Evolutionary conservation across 2,329 filamentous ascomycete species (phyloP).

Genomic region (Neonectria coccinea): DNA sequence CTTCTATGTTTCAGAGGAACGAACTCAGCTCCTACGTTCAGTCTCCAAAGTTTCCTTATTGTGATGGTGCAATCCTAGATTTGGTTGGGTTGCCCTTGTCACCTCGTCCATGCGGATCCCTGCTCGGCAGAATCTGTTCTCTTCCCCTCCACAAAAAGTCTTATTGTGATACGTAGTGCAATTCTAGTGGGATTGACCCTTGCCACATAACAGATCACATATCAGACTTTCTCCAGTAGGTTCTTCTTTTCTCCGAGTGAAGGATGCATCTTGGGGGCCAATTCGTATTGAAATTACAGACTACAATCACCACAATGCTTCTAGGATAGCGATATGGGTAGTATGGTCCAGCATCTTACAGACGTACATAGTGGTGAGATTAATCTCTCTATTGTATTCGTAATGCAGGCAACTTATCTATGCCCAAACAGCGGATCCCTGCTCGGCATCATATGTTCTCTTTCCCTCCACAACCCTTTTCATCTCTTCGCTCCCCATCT

Average conservation of each 20-base stretch:
- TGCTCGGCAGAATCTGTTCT: neutral
- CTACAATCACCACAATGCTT: conserved; percentile 11
- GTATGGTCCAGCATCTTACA: neutral
- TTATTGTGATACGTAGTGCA: neutral
- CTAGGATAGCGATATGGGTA: neutral
- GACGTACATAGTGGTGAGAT: neutral
- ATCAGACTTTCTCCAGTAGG: neutral
- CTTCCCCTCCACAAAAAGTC: conserved; percentile 11
- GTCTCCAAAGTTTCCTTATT: neutral
- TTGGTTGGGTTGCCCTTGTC: conserved; percentile 7
- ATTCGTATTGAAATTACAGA: conserved; percentile 17
- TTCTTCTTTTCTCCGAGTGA: neutral
- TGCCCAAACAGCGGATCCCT: neutral
- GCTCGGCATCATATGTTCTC: neutral
- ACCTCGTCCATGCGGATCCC: neutral
- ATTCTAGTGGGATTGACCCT: conserved; percentile 1
- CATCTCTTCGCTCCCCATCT: conserved; percentile 29
- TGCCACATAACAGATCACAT: conserved; percentile 1
- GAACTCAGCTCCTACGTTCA: neutral
- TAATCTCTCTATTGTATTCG: neutral
- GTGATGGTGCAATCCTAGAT: neutral
- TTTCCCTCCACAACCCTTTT: conserved; percentile 21
- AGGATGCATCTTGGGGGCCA: neutral
- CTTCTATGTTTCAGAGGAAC: conserved; percentile 1
- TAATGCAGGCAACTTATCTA: neutral